Evolutionary conservation across 257 asterid species (phyloP).

Genomic region (Nicotiana knightiana): DNA sequence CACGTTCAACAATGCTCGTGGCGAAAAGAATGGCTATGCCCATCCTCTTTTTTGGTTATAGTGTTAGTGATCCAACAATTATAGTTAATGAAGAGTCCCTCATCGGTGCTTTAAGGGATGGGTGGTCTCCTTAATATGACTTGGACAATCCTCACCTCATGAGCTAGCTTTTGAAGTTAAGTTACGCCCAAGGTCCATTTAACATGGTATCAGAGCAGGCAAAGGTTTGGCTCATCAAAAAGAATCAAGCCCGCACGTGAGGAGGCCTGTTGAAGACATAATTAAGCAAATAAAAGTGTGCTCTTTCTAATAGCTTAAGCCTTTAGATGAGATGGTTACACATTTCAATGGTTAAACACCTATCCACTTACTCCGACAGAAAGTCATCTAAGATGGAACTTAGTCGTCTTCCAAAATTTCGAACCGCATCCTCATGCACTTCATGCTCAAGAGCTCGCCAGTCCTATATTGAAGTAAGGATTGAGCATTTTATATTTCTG

Average conservation of each 20-base stretch:
- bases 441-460: constrained; percentile 42
- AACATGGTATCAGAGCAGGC: too few species aligned
- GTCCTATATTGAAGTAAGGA: constrained; percentile 25
- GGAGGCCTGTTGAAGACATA: too few species aligned
- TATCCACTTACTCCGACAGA: constrained; percentile 41
- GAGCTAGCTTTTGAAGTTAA: too few species aligned
- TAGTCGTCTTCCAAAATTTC: constrained; percentile 39
- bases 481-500: neutral
- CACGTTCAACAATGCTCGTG: neutral
- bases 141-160: too few species aligned
- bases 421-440: constrained; percentile 33
- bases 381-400: constrained; percentile 38
- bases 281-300: too few species aligned
- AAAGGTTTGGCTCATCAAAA: too few species aligned
- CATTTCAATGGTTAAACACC: neutral
- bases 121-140: too few species aligned
- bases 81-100: neutral
- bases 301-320: too few species aligned
- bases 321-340: too few species aligned
- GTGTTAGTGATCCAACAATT: neutral
- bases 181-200: too few species aligned
- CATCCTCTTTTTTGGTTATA: neutral
- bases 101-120: too few species aligned
- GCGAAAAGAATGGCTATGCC: neutral
- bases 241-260: too few species aligned